A percentile compares a stretch with the other conserved stretches of the same genome.
Evolutionary conservation across 208 protist genomes (phyloP).

Genomic region (Naegleria fowleri): DNA sequence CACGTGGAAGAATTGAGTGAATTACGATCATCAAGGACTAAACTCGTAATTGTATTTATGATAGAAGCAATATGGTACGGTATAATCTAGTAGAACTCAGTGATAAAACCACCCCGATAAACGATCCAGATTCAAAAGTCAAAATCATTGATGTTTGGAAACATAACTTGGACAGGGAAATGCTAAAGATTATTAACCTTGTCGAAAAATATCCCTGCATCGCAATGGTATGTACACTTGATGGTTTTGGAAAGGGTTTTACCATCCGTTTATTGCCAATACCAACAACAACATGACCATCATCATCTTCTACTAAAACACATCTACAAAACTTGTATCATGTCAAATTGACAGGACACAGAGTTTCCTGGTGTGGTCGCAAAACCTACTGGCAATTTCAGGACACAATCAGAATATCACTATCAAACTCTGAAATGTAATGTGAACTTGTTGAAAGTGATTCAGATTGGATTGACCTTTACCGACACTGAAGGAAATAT

Average conservation of each 20-base stretch:
- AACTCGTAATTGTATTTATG: background rate
- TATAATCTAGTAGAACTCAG: background rate
- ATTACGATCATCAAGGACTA: too few relatives aligned
- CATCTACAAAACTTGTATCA: background rate
- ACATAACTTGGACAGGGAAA: slow-evolving; percentile 91
- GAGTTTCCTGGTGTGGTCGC: slow-evolving; percentile 98
- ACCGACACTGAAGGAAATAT: slow-evolving; percentile 91
- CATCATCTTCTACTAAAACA: background rate
- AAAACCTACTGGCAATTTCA: slow-evolving; percentile 87
- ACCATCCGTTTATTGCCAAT: slow-evolving; percentile 17
- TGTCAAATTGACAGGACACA: slow-evolving; percentile 81
- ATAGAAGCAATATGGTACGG: background rate
- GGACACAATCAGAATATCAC: slow-evolving; percentile 85
- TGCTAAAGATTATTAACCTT: slow-evolving; percentile 82
- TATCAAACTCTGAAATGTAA: slow-evolving; percentile 95
- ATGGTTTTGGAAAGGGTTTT: slow-evolving; percentile 18
- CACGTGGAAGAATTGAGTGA: too few relatives aligned
- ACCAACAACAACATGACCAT: background rate
- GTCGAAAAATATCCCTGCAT: slow-evolving; percentile 91
- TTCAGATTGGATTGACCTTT: slow-evolving; percentile 96
- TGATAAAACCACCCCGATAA: background rate
- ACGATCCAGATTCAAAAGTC: slow-evolving; percentile 18
- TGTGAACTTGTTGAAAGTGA: slow-evolving; percentile 97
- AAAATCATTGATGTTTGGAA: slow-evolving; percentile 87
- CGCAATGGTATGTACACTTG: slow-evolving; percentile 50